Percentiles rank a stretch among this genome's conserved stretches.
phyloP scores from a whole-genome alignment of 257 asterid species.

The Orobanche coerulescens region DNA sequence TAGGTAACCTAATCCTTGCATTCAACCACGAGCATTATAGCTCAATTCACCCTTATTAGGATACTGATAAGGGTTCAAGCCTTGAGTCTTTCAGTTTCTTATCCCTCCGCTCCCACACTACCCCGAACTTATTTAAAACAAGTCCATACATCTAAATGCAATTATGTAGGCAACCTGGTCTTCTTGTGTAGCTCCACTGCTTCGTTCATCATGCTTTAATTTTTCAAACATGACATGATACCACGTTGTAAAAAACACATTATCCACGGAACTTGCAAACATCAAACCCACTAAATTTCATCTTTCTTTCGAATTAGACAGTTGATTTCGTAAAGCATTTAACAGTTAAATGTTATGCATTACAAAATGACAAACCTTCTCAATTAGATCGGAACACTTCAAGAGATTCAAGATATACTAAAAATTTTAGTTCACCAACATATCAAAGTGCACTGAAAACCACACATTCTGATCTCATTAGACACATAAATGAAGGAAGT shows the following conservation, averaged over 20 bases:
- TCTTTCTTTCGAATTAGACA: neutral
- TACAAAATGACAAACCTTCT: neutral
- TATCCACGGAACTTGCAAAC: neutral
- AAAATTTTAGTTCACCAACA: no score
- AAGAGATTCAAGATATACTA: neutral
- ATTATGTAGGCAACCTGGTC: neutral
- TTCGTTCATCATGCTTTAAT: neutral
- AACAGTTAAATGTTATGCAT: neutral
- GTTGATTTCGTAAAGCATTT: neutral
- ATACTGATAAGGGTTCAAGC: no score
- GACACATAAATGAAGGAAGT: neutral
- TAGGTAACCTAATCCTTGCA: neutral
- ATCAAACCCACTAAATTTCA: neutral
- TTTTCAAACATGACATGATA: slow-evolving; percentile 7
- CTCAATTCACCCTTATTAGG: no score
- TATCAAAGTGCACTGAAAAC: no score
- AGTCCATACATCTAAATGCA: neutral
- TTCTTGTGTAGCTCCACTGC: neutral
- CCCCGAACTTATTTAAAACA: no score
- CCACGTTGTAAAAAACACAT: neutral
- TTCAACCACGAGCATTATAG: no score
- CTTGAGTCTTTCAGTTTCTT: no score
- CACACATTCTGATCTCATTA: neutral
- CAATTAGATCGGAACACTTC: neutral
- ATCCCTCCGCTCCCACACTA: no score